Base-by-base conservation (phyloP, 208 protist genomes). In the Trypanosoma rangeli region DNA sequence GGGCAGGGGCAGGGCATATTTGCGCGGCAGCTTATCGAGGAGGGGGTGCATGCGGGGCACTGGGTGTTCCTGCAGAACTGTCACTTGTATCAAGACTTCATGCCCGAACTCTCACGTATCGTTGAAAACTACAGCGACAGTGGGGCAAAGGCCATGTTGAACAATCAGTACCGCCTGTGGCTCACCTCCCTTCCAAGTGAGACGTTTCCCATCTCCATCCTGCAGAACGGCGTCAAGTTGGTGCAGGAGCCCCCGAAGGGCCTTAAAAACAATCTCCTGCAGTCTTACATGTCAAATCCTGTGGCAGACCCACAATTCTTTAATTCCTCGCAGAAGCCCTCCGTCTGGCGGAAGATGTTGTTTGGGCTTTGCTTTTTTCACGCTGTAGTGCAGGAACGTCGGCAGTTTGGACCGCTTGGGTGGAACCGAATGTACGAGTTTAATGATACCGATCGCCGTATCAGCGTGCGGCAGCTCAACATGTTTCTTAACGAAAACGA, bases 221-320 rank as follows among this genome's bases (percentile, higher is more conserved):
- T 99, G 59, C 98, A 99, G 82, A 98, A 98, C 79, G 94, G 97
- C 46, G 92, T 99, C 49, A 99, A 99, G 85, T 87, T 99, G 65
- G 98, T 99, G 50, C 97, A 99, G 77, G 98, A 99, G 87, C 98
- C 98, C 22, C 98, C 98, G 26, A 97, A 95, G 73, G 97, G 97
- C 0, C 82, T 99, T n/a, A 93, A 97, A 74, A 92, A 86, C 61
- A 99, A 99, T 78, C 80, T 99, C 18, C 62, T 98, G 54, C 86
- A 97, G 64, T 98, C 97, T 12, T 99, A 96, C 76, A 74, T 97
- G 20, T 86, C 92, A 58, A 87, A 98, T 66, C 91, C 93, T 54
- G 83, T 97, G 10, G 83, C 85, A 42, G 89, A 96, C 75, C 64
- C 61, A 52, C 73, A 86, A 42, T 97, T 97, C 69, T 97, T 98